Base-by-base conservation (phyloP, 1,284 basidiomycete species). In the Ceratobasidium sp. region DNA sequence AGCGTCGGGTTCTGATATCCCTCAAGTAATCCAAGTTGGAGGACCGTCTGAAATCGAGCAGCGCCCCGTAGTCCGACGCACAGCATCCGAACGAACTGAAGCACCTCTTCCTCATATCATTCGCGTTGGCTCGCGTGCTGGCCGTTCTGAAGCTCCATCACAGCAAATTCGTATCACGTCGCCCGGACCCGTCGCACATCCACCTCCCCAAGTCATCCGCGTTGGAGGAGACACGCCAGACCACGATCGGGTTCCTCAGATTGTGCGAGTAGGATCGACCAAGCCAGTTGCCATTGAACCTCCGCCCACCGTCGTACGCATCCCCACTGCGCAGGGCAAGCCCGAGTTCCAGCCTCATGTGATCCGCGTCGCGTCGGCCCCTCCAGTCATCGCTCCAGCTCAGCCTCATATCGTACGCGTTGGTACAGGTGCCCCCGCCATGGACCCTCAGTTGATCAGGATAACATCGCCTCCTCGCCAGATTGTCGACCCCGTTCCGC, bases 181-280 rank as follows among this genome's bases (percentile, higher is more conserved):
- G 9, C 69, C 69, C 44, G 31, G 17, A 2, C 27, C 59, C 15
- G 31, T 45, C 31, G 69, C 33, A 19, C 22, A 73, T 31, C 47
- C 51, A 17, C 57, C 65, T 24, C 75, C 75, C 24, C 75, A 74
- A 27, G 66, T 76, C 24, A 71, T 76, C 41, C 72, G 65, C 27
- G 47, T 73, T 29, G 57, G 57, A 22, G 45, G 47, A 2, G 59
- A 14, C 4, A 17, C 41, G 11, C 22, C 54, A 19, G 54, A 73
- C 22, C 64, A 48, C 1, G 57, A 51, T n/a, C 41, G 53, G 11
- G 8, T n/a, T 6, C 57, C 57, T 2, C 69, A 36, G 11, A 73
- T 73, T 19, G 69, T 73, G 17, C 69, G 71, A 9, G 71, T 73
- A 9, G 31, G 47, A 14, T 63, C 71, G 27, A 63, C 71, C 8